Base-by-base conservation (phyloP, 176 grass and related monocot genomes). In the Lolium multiflorum region DNA sequence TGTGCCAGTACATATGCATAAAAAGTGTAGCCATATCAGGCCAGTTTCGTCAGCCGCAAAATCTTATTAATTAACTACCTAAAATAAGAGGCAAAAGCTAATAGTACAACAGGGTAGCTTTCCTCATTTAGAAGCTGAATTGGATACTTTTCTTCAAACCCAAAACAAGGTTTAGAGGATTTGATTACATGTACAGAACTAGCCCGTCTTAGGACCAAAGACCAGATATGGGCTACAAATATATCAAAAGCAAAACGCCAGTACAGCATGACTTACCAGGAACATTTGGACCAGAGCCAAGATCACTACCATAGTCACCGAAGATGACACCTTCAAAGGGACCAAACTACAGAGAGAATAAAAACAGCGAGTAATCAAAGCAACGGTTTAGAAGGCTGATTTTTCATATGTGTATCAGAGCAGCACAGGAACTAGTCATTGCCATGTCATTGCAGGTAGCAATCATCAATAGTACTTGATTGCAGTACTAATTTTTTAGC, bases 291-390 rank as follows among this genome's bases (percentile, higher is more conserved):
- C 97, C 97, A 74, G 97, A 99, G 31, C 94, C 90, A 50, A 99
- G 82, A 90, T 96, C 94, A 49, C 92, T 99, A 49, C 97, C 97
- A 63, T 94, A 96, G 83, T 99, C 97, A 16, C 78, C 90, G 91
- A 96, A 99, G n/a, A 99, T 31, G 63, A 94, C 92, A 47, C 94
- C 97, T 91, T 97, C 90, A 77, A 99, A 73, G 6, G 94, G 97
- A 54, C 94, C 97, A 71, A 87, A 90, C 97, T 99, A 79, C 84
- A 93, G 21, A 39, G 13, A 35, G 61, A 81, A 47, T n/a, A 14
- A 82, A 20, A 21, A 69, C 17, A 12, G 63, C 84, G 1, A 81
- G 25, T 26, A 68, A 84, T 82, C 20, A 80, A 44, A 57, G 67
- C 57, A 20, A 80, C 26, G 74, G 65, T 74, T 81, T 35, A 87